These are phyloP conservation scores for Macrocystidia cucumis DNA, from an alignment of 1,284 basidiomycete species.

Conservation along the genomic window DNA sequence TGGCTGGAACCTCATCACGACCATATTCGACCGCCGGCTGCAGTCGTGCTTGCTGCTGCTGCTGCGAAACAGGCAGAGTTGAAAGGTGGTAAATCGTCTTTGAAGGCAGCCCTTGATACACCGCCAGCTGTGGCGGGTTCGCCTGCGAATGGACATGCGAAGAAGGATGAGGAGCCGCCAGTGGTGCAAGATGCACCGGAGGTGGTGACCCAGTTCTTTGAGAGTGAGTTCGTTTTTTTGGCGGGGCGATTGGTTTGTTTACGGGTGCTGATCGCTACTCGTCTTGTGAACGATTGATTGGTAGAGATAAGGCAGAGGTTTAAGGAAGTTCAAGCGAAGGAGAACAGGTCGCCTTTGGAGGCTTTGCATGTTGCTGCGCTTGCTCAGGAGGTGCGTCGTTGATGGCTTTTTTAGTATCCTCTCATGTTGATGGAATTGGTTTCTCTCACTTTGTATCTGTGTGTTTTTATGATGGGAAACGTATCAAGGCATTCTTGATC, in stretches of 20 bases:
- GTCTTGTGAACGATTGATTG: slow-evolving; percentile 2
- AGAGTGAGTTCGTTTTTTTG: slow-evolving; percentile 27
- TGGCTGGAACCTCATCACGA: slow-evolving; percentile 75
- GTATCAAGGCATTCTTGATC: slow-evolving; percentile 54
- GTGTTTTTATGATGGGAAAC: slow-evolving; percentile 2
- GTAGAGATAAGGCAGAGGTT: slow-evolving; percentile 50
- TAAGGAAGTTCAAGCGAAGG: slow-evolving; percentile 29
- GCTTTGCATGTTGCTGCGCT: slow-evolving; percentile 63
- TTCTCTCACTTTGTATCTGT: background rate
- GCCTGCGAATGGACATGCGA: slow-evolving; percentile 40
- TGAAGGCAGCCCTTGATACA: slow-evolving; percentile 52
- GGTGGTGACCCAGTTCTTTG: slow-evolving; percentile 49
- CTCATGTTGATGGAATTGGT: slow-evolving; percentile 2
- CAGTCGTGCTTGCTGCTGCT: slow-evolving; percentile 63
- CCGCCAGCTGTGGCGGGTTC: slow-evolving; percentile 36
- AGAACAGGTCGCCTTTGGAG: slow-evolving; percentile 35
- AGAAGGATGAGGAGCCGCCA: slow-evolving; percentile 66
- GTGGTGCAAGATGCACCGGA: slow-evolving; percentile 52
- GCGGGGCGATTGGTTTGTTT: slow-evolving; percentile 7
- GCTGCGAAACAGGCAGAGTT: slow-evolving; percentile 60
- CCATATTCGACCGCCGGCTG: slow-evolving; percentile 58
- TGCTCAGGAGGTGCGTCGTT: slow-evolving; percentile 54
- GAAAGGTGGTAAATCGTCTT: slow-evolving; percentile 62
- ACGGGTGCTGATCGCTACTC: slow-evolving; percentile 3
- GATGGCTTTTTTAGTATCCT: slow-evolving; percentile 2